These are phyloP conservation scores for Penicillium pulvis DNA, from an alignment of 495 filamentous ascomycete species.

Conservation along the genomic window DNA sequence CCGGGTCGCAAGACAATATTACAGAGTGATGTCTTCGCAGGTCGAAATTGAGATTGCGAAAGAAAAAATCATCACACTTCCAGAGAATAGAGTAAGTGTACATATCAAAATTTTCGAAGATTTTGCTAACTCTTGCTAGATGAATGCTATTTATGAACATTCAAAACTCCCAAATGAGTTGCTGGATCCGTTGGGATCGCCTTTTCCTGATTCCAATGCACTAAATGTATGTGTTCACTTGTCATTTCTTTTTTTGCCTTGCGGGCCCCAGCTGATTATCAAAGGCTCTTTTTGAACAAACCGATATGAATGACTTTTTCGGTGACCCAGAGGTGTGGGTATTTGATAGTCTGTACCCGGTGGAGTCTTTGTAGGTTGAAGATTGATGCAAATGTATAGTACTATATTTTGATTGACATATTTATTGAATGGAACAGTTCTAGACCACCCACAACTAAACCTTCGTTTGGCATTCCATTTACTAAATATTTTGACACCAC, in stretches of 20 bases:
- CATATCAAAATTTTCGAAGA: neutral
- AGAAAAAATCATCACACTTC: constrained; percentile 8
- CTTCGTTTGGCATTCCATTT: too few relatives aligned
- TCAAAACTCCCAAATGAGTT: neutral
- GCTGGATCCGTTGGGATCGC: neutral
- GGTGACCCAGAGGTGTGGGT: constrained; percentile 30
- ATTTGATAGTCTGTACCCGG: constrained; percentile 17
- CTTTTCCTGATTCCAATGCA: neutral
- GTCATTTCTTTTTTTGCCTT: neutral
- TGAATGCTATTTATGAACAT: neutral
- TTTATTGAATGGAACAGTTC: too few relatives aligned
- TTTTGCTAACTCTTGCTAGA: neutral
- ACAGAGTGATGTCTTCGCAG: constrained; percentile 22
- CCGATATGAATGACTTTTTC: constrained; percentile 18
- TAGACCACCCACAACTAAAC: too few relatives aligned
- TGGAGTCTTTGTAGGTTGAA: neutral
- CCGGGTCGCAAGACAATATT: constrained; percentile 25
- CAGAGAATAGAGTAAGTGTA: constrained; percentile 3
- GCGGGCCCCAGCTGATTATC: neutral
- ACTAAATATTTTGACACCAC: too few relatives aligned
- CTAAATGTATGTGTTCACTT: neutral
- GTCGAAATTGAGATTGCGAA: constrained; percentile 22
- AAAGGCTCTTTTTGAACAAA: constrained; percentile 2
- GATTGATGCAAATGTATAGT: neutral
- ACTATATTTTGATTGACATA: neutral